A percentile compares a stretch with the other conserved stretches of the same genome.
Evolutionary conservation across 169 alveolate genomes (phyloP).

Genomic region (Neospora caninum): DNA sequence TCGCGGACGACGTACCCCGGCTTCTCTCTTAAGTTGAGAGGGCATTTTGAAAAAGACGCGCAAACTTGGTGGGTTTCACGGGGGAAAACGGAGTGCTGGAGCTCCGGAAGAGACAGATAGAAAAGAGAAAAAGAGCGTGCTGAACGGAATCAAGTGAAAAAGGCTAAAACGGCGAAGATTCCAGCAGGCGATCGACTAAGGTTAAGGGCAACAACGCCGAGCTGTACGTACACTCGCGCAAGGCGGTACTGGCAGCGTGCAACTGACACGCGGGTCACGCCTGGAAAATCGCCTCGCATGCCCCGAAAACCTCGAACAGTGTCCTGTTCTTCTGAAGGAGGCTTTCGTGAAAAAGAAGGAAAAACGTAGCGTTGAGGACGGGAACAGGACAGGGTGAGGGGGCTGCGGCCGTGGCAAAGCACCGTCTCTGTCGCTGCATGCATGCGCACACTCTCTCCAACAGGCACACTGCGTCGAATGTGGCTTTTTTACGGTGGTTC

Average conservation of each 20-base stretch:
- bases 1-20: slow-evolving; percentile 4
- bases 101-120: neutral
- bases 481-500: too few species aligned
- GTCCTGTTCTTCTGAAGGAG: neutral
- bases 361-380: neutral
- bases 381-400: neutral
- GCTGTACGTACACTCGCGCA: neutral
- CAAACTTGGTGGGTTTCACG: neutral
- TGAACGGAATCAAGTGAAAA: neutral
- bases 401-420: neutral
- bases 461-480: too few species aligned
- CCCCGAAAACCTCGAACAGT: neutral
- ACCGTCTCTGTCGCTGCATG: neutral
- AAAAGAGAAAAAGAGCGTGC: neutral
- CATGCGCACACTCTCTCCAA: neutral
- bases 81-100: neutral
- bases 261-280: neutral
- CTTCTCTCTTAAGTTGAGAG: neutral
- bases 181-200: neutral
- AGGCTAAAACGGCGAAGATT: neutral
- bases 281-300: neutral
- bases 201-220: neutral
- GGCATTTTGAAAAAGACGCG: slow-evolving; percentile 6
- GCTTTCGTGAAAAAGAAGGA: neutral
- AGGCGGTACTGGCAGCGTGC: neutral